These are phyloP conservation scores for Myxozyma sirexii DNA, from an alignment of 805 yeast genomes.

Conservation along the genomic window DNA sequence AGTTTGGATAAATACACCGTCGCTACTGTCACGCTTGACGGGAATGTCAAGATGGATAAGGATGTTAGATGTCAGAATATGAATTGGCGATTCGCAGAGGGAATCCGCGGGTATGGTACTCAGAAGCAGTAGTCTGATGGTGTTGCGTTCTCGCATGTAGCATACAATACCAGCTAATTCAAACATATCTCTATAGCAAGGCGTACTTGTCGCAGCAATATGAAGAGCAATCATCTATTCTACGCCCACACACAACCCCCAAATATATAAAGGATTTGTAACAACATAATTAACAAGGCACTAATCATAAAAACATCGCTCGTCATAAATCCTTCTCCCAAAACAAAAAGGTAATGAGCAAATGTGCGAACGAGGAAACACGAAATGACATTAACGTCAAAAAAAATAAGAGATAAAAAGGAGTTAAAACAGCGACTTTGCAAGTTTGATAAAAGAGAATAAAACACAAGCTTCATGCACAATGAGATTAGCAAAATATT, in stretches of 20 bases:
- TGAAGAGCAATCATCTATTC: neutral
- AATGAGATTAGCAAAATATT: neutral
- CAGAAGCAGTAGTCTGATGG: conserved; percentile 42
- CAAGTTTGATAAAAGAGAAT: neutral
- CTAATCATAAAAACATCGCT: conserved; percentile 2
- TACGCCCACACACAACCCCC: too few relatives aligned
- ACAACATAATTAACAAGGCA: neutral
- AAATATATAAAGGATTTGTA: neutral
- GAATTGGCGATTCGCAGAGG: conserved; percentile 88
- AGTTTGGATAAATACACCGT: conserved; percentile 82
- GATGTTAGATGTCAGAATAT: conserved; percentile 69
- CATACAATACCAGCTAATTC: neutral
- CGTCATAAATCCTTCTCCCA: conserved; percentile 2
- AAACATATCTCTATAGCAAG: too few relatives aligned
- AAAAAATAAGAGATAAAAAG: too few relatives aligned
- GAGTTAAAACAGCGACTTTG: neutral
- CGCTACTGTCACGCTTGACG: conserved; percentile 69
- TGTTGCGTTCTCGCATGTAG: neutral
- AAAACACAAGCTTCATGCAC: conserved; percentile 1
- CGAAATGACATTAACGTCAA: neutral
- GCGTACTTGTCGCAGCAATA: too few relatives aligned
- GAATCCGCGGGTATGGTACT: conserved; percentile 88
- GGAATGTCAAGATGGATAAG: conserved; percentile 66
- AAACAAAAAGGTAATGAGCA: neutral
- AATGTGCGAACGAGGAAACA: neutral